A percentile compares a stretch with the other conserved stretches of the same genome.
These are phyloP conservation scores for Sicyos baderoa DNA, from an alignment of 306 rosid genomes.

Conservation along the genomic window DNA sequence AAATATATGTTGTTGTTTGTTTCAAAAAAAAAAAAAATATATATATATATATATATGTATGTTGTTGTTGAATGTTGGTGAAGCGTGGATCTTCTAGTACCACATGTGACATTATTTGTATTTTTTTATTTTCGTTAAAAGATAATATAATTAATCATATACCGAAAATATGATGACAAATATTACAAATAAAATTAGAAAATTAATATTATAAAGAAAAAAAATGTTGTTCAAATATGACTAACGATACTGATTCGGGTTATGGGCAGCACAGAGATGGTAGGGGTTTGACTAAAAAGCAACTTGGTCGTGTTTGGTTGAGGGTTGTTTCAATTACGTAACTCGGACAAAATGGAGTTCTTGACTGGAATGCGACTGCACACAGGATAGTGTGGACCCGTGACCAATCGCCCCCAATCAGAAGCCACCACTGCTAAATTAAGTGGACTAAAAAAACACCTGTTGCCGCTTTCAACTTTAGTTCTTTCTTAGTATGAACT, in stretches of 20 bases:
- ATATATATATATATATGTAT: too few relatives aligned
- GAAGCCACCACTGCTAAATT: not conserved
- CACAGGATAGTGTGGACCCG: not conserved
- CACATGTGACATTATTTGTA: not conserved
- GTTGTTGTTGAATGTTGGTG: too few relatives aligned
- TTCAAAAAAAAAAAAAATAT: too few relatives aligned
- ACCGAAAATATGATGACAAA: too few relatives aligned
- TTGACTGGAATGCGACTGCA: not conserved
- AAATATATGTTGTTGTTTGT: too few relatives aligned
- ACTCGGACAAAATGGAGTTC: not conserved
- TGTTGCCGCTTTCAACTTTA: not conserved
- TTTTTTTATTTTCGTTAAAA: too few relatives aligned
- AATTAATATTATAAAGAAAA: not conserved
- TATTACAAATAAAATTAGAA: not conserved
- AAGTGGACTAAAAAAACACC: not conserved
- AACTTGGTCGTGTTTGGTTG: constrained; percentile 5
- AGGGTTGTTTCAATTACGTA: not conserved
- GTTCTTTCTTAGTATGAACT: too few relatives aligned
- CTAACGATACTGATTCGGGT: not conserved
- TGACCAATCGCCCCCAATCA: constrained; percentile 4
- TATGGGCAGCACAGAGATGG: not conserved
- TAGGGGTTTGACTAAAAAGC: not conserved
- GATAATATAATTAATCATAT: too few relatives aligned
- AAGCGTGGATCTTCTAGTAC: too few relatives aligned
- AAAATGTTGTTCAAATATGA: not conserved